Percentiles rank a stretch among this genome's conserved stretches.
Evolutionary conservation across 345 rosid genomes (phyloP).

Genomic region (Balakata baccata): DNA sequence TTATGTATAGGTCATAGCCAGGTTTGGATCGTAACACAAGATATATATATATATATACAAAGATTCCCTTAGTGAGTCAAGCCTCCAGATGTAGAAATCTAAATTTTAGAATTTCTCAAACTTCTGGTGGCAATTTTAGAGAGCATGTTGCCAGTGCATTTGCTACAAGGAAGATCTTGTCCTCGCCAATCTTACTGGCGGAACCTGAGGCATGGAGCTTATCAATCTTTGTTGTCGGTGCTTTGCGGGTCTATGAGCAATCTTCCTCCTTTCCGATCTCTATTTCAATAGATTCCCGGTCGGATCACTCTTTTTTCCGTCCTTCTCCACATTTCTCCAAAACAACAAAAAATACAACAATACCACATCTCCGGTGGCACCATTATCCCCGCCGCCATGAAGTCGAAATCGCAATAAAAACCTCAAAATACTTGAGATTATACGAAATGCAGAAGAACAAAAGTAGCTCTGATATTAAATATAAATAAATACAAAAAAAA

Average conservation of each 20-base stretch:
- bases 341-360: constrained; percentile 56
- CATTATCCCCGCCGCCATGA: constrained; percentile 83
- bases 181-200: no score
- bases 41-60: no score
- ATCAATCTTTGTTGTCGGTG: constrained; percentile 94
- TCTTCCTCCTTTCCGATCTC: constrained; percentile 63
- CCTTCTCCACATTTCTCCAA: constrained; percentile 46
- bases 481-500: background rate
- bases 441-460: background rate
- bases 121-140: no score
- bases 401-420: background rate
- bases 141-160: no score
- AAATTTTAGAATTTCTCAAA: no score
- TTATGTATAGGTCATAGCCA: no score
- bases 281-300: constrained; percentile 54
- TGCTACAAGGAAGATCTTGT: no score
- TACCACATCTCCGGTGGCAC: constrained; percentile 85
- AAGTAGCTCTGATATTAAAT: background rate
- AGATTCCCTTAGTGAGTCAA: no score
- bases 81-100: no score
- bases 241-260: constrained; percentile 72
- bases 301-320: constrained; percentile 33
- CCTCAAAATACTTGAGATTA: background rate
- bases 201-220: no score
- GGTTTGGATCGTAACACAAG: no score